Percentiles rank a stretch among this genome's conserved stretches.
These are phyloP conservation scores for Camelina laxa DNA, from an alignment of 345 rosid species.

Conservation along the genomic window DNA sequence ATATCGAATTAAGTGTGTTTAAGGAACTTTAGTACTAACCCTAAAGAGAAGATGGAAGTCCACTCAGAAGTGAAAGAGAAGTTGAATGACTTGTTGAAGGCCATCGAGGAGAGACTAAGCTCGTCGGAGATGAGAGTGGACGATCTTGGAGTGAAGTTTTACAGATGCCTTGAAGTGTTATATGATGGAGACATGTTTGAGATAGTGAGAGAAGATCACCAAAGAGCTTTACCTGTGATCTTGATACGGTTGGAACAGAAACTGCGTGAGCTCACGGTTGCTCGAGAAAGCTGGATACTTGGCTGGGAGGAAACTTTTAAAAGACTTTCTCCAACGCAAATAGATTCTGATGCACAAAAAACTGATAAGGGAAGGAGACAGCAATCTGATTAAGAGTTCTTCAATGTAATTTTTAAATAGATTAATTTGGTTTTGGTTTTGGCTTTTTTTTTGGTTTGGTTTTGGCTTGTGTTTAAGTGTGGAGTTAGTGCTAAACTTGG, in stretches of 20 bases:
- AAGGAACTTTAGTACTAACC: too few species aligned
- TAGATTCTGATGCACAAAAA: neutral
- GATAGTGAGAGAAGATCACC: neutral
- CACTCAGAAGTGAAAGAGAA: neutral
- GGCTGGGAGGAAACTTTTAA: slow-evolving; percentile 9
- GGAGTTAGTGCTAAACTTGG: too few species aligned
- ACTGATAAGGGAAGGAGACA: neutral
- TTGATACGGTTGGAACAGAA: slow-evolving; percentile 7
- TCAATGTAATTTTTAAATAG: too few species aligned
- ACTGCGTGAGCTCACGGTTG: neutral
- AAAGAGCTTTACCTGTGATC: slow-evolving; percentile 17
- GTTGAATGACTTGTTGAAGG: neutral
- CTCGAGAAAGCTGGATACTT: neutral
- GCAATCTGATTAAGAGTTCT: neutral
- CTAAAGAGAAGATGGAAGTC: neutral
- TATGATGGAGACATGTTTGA: slow-evolving; percentile 4
- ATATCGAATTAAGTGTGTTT: too few species aligned
- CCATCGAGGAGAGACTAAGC: neutral
- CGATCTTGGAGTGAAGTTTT: slow-evolving; percentile 3
- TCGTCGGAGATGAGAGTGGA: neutral
- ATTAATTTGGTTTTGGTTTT: too few species aligned
- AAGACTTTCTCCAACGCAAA: neutral
- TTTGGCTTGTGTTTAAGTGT: too few species aligned
- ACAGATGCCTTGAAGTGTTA: neutral
- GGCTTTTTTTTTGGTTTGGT: too few species aligned